Percentiles rank a stretch among this genome's conserved stretches.
phyloP scores from a whole-genome alignment of 257 asterid species.

The Lithospermum erythrorhizon region DNA sequence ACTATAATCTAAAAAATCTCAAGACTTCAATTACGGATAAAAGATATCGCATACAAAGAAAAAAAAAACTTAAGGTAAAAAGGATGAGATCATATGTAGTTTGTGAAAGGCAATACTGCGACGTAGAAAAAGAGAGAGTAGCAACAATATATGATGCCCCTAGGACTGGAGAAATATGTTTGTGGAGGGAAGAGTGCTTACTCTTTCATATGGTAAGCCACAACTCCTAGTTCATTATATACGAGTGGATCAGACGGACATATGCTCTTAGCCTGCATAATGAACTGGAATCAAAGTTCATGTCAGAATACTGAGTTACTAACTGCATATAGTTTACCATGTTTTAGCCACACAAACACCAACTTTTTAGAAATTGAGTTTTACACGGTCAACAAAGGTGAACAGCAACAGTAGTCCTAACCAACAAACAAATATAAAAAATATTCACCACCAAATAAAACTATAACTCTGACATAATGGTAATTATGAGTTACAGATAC shows the following conservation, averaged over 20 bases:
- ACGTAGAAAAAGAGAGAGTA: background rate
- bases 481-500: constrained; percentile 7
- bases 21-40: background rate
- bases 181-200: constrained; percentile 32
- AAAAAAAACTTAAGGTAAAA: background rate
- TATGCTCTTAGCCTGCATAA: constrained; percentile 82
- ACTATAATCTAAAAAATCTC: background rate
- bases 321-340: background rate
- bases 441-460: constrained; percentile 5
- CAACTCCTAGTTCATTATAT: constrained; percentile 94
- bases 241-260: constrained; percentile 97
- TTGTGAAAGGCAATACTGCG: too few relatives aligned
- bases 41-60: too few relatives aligned
- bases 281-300: constrained; percentile 48
- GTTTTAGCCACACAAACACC: background rate
- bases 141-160: background rate
- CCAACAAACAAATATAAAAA: too few relatives aligned
- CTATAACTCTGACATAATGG: constrained; percentile 6
- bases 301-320: background rate
- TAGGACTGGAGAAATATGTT: background rate
- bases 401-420: too few relatives aligned
- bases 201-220: constrained; percentile 98
- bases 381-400: too few relatives aligned
- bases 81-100: too few relatives aligned
- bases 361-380: too few relatives aligned